Percentiles rank a stretch among this genome's conserved stretches.
These are phyloP conservation scores for Podila clonocystis DNA, from an alignment of 192 early-diverging fungal genomes.

Conservation along the genomic window DNA sequence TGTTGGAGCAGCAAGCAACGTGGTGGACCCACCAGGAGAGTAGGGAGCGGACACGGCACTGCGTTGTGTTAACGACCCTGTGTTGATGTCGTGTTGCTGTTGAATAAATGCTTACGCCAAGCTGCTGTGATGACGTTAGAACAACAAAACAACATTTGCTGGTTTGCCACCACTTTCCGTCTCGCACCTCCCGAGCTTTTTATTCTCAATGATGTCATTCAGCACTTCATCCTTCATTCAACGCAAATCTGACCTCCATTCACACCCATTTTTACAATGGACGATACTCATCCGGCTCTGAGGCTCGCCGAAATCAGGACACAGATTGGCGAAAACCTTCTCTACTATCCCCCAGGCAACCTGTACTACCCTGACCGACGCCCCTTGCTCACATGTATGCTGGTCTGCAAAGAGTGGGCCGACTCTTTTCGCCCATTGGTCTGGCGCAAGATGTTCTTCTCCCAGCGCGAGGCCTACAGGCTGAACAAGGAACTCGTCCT, in stretches of 20 bases:
- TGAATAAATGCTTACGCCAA: no score
- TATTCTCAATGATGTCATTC: no score
- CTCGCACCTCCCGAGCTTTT: no score
- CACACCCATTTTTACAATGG: background rate
- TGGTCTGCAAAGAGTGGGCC: slow-evolving; percentile 1
- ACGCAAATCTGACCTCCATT: background rate
- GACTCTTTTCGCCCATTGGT: background rate
- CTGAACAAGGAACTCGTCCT: background rate
- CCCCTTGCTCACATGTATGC: background rate
- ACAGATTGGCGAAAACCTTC: background rate
- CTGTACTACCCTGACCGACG: background rate
- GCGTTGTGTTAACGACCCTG: no score
- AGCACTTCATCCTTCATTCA: background rate
- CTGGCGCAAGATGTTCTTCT: background rate
- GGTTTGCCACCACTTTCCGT: no score
- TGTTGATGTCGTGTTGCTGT: no score
- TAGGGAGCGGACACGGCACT: no score
- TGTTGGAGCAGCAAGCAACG: no score
- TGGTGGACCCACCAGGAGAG: no score
- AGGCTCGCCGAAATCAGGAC: background rate
- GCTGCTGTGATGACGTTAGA: no score
- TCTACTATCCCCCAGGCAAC: background rate
- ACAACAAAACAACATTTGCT: no score
- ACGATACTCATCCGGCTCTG: background rate
- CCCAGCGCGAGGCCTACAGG: background rate